Conservation (phyloP, 2,329 filamentous ascomycete species). For the Cercospora berteroae region DNA sequence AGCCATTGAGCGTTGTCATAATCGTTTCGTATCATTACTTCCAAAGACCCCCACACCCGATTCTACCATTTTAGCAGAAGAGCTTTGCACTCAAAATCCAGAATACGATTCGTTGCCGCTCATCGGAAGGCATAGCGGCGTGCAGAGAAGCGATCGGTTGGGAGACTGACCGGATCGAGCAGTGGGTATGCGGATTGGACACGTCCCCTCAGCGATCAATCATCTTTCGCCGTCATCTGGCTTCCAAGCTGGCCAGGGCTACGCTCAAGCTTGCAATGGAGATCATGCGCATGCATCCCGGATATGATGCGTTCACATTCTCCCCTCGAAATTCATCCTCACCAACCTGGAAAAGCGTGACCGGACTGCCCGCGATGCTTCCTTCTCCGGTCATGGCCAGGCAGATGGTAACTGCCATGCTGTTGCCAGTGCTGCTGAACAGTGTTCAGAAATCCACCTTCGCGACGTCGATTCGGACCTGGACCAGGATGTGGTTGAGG, state of each 20-base stretch:
- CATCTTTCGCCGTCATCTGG: not conserved
- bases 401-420: not conserved
- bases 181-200: not conserved
- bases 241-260: not conserved
- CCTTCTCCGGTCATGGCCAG: constrained; percentile 1
- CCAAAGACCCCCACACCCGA: no score
- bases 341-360: constrained; percentile 4
- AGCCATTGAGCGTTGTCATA: not conserved
- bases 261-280: not conserved
- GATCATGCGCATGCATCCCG: not conserved
- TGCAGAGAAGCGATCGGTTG: not conserved
- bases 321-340: not conserved
- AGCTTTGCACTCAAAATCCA: not conserved
- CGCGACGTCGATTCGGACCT: not conserved
- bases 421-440: constrained; percentile 9
- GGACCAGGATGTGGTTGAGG: not conserved
- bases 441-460: not conserved
- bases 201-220: not conserved
- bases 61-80: not conserved
- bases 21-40: not conserved
- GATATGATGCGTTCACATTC: not conserved
- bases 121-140: not conserved
- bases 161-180: not conserved
- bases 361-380: not conserved
- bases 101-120: not conserved